Percentiles rank a stretch among this genome's conserved stretches.
These are phyloP conservation scores for Lophium mytilinum DNA, from an alignment of 495 filamentous ascomycete species.

Conservation along the genomic window DNA sequence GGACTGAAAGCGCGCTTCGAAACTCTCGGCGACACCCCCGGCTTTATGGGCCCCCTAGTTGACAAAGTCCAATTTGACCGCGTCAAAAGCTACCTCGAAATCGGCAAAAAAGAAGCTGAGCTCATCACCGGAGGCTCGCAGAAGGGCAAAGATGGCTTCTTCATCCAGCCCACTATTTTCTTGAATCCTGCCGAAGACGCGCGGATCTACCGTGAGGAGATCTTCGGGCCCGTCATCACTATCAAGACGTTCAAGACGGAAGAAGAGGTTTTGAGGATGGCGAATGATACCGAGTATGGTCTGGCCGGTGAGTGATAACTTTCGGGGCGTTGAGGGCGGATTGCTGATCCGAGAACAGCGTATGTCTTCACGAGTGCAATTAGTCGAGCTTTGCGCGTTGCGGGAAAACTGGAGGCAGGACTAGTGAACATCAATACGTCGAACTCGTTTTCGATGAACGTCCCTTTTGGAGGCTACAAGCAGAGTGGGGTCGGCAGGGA, in stretches of 20 bases:
- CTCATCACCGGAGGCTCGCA: slow-evolving; percentile 26
- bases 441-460: slow-evolving; percentile 30
- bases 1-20: slow-evolving; percentile 29
- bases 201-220: slow-evolving; percentile 43
- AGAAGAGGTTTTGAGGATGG: slow-evolving; percentile 42
- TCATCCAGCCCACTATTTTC: slow-evolving; percentile 44
- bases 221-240: slow-evolving; percentile 46
- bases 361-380: slow-evolving; percentile 45
- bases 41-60: slow-evolving; percentile 30
- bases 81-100: slow-evolving; percentile 29
- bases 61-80: slow-evolving; percentile 33
- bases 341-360: neutral
- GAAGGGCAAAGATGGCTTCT: slow-evolving; percentile 34
- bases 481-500: slow-evolving; percentile 44
- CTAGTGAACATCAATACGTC: slow-evolving; percentile 49
- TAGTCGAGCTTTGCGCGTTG: slow-evolving; percentile 43
- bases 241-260: slow-evolving; percentile 47
- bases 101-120: slow-evolving; percentile 26
- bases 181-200: slow-evolving; percentile 36
- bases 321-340: neutral
- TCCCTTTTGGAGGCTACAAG: slow-evolving; percentile 48
- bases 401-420: slow-evolving; percentile 42
- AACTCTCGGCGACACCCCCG: slow-evolving; percentile 22
- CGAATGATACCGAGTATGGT: slow-evolving; percentile 38
- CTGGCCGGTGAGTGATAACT: slow-evolving; percentile 10